Evolutionary conservation across 2,329 filamentous ascomycete genomes (phyloP), one percentile per base, ranked within the genome.

Genomic region (Sporothrix luriei): DNA sequence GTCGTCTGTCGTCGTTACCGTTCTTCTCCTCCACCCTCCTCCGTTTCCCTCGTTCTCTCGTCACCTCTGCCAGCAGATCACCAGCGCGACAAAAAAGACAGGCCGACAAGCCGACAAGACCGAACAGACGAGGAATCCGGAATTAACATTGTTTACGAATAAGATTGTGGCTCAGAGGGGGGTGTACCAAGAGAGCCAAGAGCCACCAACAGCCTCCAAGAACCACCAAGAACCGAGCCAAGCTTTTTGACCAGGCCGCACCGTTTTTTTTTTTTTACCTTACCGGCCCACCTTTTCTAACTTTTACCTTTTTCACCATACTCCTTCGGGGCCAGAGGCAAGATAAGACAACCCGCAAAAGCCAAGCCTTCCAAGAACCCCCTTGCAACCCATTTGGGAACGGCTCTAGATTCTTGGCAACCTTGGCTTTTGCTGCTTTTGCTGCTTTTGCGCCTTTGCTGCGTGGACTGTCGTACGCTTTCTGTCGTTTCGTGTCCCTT

Each of bases 321-420:
- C 16, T 33, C 29, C 33, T 24, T 21, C 33, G 19, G 49, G 64
- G 48, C 43, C 38, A 65, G 52, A 48, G 51, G 51, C 33, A 48
- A 68, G 40, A 68, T 48, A 68, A 68, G 40, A 70, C 64, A 52
- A 40, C 43, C 55, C 40, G 16, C 46, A 65, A 65, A 33, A 48
- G 69, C 69, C 69, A 70, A 68, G 69, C 55, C 55, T 52, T 68
- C 40, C 43, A 40, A 52, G 19, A 43, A 48, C 57, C 66, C 66
- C 55, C 67, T 62, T 46, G 54, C 66, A 38, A 49, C 66, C 64
- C 48, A 40, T 68, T 68, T 68, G 57, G 26, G 57, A 66, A 68
- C 57, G 43, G 59, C 69, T 68, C 69, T 70, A 43, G 69, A 68
- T 68, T 70, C 69, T 70, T 70, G 69, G 69, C 69, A 51, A 49